Evolutionary conservation across 202 grass and related monocot genomes (phyloP).

Genomic region (Carex arenaria): DNA sequence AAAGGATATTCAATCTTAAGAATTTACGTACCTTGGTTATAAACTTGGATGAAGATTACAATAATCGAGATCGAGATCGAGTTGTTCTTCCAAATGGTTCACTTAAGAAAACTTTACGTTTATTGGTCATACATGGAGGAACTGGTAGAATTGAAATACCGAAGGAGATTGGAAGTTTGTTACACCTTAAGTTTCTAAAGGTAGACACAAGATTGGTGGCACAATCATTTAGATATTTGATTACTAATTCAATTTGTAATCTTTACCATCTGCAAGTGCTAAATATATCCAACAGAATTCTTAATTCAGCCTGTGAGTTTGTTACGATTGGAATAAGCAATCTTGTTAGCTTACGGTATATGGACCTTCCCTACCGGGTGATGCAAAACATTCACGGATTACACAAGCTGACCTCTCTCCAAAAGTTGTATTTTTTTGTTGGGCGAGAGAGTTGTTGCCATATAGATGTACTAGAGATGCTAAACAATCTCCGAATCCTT

Average conservation of each 20-base stretch:
- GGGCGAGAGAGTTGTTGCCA: background rate
- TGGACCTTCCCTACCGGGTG: conserved; percentile 13
- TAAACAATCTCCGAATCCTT: conserved; percentile 31
- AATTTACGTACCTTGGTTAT: conserved; percentile 37
- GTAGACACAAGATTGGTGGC: background rate
- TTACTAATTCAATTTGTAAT: conserved; percentile 23
- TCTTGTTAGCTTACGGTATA: conserved; percentile 34
- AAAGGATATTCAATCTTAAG: conserved; percentile 22
- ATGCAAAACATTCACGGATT: conserved; percentile 27
- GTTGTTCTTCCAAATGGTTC: conserved; percentile 16
- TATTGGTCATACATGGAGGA: conserved; percentile 9
- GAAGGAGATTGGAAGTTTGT: conserved; percentile 19
- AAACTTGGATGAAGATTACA: background rate
- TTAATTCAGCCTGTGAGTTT: background rate
- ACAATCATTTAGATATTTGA: background rate
- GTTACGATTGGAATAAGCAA: conserved; percentile 23
- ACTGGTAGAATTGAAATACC: conserved; percentile 4
- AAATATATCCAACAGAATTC: background rate
- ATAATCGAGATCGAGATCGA: background rate
- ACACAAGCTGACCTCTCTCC: conserved; percentile 31
- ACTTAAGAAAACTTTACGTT: conserved; percentile 34
- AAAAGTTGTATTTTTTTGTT: conserved; percentile 37
- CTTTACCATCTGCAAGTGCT: conserved; percentile 44
- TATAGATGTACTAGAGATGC: conserved; percentile 32
- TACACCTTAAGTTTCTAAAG: conserved; percentile 40